Evolutionary conservation across 176 grass and related monocot species (phyloP).

Genomic region (Dendrocalamus sinicus): DNA sequence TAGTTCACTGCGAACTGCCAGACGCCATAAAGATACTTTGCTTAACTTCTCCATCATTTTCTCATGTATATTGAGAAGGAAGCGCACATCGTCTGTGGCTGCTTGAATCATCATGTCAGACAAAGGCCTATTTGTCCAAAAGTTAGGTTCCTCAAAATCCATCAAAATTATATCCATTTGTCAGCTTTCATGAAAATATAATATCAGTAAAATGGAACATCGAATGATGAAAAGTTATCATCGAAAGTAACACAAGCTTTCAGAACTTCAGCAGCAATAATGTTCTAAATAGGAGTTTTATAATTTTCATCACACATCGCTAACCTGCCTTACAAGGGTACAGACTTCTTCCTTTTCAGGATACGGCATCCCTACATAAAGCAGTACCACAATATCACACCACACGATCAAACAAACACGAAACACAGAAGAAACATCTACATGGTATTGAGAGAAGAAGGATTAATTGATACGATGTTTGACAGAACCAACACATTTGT

Average conservation of each 20-base stretch:
- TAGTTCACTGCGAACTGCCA: constrained; percentile 72
- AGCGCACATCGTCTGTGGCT: constrained; percentile 90
- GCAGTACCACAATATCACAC: constrained; percentile 54
- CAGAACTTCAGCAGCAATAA: constrained; percentile 17
- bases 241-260: constrained; percentile 40
- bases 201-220: constrained; percentile 30
- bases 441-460: not conserved
- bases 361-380: constrained; percentile 89
- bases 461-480: constrained; percentile 33
- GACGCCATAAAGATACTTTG: constrained; percentile 70
- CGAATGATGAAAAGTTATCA: constrained; percentile 6
- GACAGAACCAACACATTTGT: constrained; percentile 3
- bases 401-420: constrained; percentile 44
- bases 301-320: constrained; percentile 46
- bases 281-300: constrained; percentile 22
- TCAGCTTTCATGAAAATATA: constrained; percentile 42
- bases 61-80: constrained; percentile 81
- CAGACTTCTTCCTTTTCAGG: constrained; percentile 99
- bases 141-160: constrained; percentile 73
- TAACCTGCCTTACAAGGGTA: constrained; percentile 87
- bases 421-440: constrained; percentile 43
- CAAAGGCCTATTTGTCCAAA: constrained; percentile 84
- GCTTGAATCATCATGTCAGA: constrained; percentile 91
- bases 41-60: constrained; percentile 89
- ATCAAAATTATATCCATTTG: constrained; percentile 31